Base-by-base conservation (phyloP, 768 basidiomycete genomes). In the Lactarius quietus region DNA sequence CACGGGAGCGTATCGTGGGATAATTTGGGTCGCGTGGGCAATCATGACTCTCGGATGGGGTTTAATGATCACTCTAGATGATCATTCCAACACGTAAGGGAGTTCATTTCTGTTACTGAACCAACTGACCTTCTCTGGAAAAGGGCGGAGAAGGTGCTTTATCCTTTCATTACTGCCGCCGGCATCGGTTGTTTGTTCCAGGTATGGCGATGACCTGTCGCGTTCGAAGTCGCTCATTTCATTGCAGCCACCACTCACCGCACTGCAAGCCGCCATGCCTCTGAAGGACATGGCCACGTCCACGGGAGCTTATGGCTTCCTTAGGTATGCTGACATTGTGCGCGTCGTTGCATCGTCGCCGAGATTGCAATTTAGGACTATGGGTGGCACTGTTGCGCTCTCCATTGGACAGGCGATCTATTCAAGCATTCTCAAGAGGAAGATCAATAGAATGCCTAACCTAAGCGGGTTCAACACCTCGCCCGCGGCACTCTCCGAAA, bases 201-300 rank as follows among this genome's bases (percentile, higher is more conserved):
- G 77, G 71, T 77, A 64, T 31, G 59, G 57, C 29, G 35, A 52
- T 17, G 45, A 57, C n/a, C 7, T 65, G 45, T 66, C 41, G 68
- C 61, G 3, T 23, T 23, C 12, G 35, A 31, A n/a, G 10, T 20
- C 18, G 35, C 52, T 59, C 14, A 63, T 54, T 12, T 2, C 6
- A 9, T 62, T 51, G 48, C 70, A 87, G 84, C 79, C 80, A 5
- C 90, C 90, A 0, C 75, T 92, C 8, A 85, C 92, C 58, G 89
- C 81, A 15, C 75, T 94, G 17, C 92, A 94, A 76, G 90, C 91
- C 1, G 87, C 92, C 1, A 95, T 95, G 92, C 93, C 93, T 0
- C 71, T 91, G 20, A 87, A 86, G 70, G 90, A 93, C 68, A 92
- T 93, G 90, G 90, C 91, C 2, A 92, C 92, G 2, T 86, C 85